phyloP scores from a whole-genome alignment of 805 yeast genomes.

The Pichia cephalocereana region DNA sequence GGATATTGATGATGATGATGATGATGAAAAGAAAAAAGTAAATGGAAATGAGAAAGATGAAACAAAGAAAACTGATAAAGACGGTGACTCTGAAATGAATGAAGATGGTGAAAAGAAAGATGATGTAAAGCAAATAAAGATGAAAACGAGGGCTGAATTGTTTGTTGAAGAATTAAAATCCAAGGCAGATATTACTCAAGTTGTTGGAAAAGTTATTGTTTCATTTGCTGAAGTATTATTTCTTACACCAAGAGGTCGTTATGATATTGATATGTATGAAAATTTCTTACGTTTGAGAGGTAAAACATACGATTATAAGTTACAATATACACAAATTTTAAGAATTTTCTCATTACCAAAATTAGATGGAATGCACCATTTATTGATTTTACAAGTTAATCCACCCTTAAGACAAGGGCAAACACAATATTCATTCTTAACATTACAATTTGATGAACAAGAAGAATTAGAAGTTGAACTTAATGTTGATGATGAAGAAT shows the following conservation, averaged over 20 bases:
- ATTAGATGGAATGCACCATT: slow-evolving; percentile 86
- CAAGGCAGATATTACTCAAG: slow-evolving; percentile 89
- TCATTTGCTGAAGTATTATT: slow-evolving; percentile 86
- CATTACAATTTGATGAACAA: slow-evolving; percentile 79
- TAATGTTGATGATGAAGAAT: slow-evolving; percentile 77
- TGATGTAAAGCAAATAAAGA: slow-evolving; percentile 27
- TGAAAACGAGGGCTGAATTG: slow-evolving; percentile 66
- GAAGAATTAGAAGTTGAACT: slow-evolving; percentile 89
- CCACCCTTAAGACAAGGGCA: slow-evolving; percentile 99
- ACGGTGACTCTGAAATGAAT: slow-evolving; percentile 15
- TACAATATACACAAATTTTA: slow-evolving; percentile 83
- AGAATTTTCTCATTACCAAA: slow-evolving; percentile 88
- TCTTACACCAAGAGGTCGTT: slow-evolving; percentile 97
- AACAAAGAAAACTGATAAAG: slow-evolving; percentile 15
- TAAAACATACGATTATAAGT: slow-evolving; percentile 94
- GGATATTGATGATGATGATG: slow-evolving; percentile 28
- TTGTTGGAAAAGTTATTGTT: slow-evolving; percentile 89
- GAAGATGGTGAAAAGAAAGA: slow-evolving; percentile 7
- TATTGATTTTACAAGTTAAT: slow-evolving; percentile 82
- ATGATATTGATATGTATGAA: slow-evolving; percentile 90
- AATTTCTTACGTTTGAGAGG: slow-evolving; percentile 87
- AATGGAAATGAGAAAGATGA: slow-evolving; percentile 13
- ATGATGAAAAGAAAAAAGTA: slow-evolving; percentile 32
- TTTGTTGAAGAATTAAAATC: slow-evolving; percentile 90
- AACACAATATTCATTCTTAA: slow-evolving; percentile 88